A percentile compares a stretch with the other conserved stretches of the same genome.
Conservation (phyloP, 169 alveolate species). For the Babesia divergens region DNA sequence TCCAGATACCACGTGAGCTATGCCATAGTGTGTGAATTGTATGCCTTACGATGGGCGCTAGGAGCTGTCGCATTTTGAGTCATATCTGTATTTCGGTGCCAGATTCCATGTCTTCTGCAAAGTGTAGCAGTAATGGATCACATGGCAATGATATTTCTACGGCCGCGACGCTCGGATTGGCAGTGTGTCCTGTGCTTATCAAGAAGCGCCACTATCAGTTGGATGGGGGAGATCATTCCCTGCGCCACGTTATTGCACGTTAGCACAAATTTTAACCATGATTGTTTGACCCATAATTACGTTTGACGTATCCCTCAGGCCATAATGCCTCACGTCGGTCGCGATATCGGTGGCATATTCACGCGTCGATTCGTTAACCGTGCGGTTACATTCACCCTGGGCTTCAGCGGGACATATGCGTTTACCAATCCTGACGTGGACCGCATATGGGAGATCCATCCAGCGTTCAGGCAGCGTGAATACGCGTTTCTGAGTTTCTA, state of each 20-base stretch:
- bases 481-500: constrained; percentile 72
- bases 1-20: background rate
- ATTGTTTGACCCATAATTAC: too few relatives aligned
- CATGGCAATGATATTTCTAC: too few relatives aligned
- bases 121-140: too few relatives aligned
- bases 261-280: too few relatives aligned
- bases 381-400: constrained; percentile 43
- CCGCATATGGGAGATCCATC: constrained; percentile 71
- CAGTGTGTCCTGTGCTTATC: too few relatives aligned
- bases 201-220: too few relatives aligned
- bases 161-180: too few relatives aligned
- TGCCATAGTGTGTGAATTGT: background rate
- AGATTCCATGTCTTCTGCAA: too few relatives aligned
- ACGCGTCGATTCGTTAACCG: constrained; percentile 54
- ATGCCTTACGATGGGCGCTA: background rate
- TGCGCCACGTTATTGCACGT: too few relatives aligned
- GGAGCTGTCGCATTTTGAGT: constrained; percentile 10
- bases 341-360: constrained; percentile 34
- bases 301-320: too few relatives aligned
- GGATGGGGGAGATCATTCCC: too few relatives aligned
- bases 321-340: constrained; percentile 27
- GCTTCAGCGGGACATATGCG: constrained; percentile 66
- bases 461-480: constrained; percentile 68
- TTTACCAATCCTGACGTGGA: constrained; percentile 74
- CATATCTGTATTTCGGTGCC: too few relatives aligned